A percentile compares a stretch with the other conserved stretches of the same genome.
These are phyloP conservation scores for Penicillium olsonii DNA, from an alignment of 2,329 filamentous ascomycete species.

Conservation along the genomic window DNA sequence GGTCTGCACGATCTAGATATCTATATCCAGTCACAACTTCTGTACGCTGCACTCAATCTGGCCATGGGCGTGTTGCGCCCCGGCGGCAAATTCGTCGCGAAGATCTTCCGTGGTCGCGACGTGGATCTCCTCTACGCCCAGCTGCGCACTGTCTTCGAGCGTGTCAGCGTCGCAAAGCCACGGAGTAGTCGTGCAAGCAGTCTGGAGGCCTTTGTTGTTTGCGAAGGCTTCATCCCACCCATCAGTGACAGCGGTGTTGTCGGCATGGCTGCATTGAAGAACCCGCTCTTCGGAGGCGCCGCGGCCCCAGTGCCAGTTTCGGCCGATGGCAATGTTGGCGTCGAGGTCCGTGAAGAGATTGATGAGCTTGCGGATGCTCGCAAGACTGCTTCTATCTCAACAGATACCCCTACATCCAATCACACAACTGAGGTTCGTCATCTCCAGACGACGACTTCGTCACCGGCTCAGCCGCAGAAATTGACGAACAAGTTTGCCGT, in stretches of 20 bases:
- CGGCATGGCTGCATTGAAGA: conserved; percentile 42
- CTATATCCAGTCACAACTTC: conserved; percentile 92
- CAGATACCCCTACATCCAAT: conserved; percentile 11
- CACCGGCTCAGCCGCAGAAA: conserved; percentile 21
- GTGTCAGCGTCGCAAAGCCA: conserved; percentile 89
- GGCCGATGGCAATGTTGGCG: conserved; percentile 34
- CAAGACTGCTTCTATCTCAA: conserved; percentile 5
- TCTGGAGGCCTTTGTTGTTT: conserved; percentile 95
- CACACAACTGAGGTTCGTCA: conserved; percentile 26
- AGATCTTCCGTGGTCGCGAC: conserved; percentile 93
- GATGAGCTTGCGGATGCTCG: conserved; percentile 40
- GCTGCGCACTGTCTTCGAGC: conserved; percentile 84
- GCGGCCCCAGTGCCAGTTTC: conserved; percentile 29
- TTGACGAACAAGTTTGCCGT: conserved; percentile 31
- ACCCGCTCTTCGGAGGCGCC: conserved; percentile 44
- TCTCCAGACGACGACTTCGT: conserved; percentile 44
- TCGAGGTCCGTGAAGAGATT: conserved; percentile 42
- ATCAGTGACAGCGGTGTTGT: conserved; percentile 50
- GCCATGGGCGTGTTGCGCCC: conserved; percentile 89
- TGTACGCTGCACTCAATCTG: conserved; percentile 91
- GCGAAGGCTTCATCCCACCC: conserved; percentile 81
- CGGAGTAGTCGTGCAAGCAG: conserved; percentile 93
- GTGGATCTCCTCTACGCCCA: conserved; percentile 96
- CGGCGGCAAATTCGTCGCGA: conserved; percentile 94
- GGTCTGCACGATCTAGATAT: conserved; percentile 97